A percentile compares a stretch with the other conserved stretches of the same genome.
Evolutionary conservation across 345 rosid genomes (phyloP).

Genomic region (Lagerstroemia speciosa): DNA sequence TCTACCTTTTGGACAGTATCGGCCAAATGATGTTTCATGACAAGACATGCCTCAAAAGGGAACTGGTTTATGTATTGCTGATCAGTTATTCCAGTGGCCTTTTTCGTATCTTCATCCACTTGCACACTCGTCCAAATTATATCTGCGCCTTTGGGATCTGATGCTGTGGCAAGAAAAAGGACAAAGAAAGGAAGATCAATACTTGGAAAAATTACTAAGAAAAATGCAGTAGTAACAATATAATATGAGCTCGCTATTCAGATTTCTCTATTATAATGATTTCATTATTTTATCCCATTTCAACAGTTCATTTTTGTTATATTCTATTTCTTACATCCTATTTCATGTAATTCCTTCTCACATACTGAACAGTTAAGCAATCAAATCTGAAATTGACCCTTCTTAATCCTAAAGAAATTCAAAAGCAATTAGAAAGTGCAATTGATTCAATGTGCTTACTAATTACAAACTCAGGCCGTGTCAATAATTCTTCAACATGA

Average conservation of each 20-base stretch:
- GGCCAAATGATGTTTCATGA: conserved; percentile 98
- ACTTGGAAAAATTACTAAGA: background rate
- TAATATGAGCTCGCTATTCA: background rate
- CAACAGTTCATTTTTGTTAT: background rate
- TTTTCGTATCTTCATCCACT: conserved; percentile 75
- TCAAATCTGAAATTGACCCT: background rate
- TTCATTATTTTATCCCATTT: background rate
- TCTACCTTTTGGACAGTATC: conserved; percentile 76
- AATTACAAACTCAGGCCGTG: conserved; percentile 67
- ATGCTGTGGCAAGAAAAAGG: conserved; percentile 38
- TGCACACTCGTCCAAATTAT: conserved; percentile 89
- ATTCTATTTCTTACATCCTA: background rate
- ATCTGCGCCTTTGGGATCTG: conserved; percentile 72
- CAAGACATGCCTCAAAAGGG: conserved; percentile 92
- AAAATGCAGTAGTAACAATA: background rate
- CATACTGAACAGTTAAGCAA: background rate
- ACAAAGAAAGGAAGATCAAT: background rate
- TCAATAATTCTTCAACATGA: conserved; percentile 73
- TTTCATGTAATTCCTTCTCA: background rate
- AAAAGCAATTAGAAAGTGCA: background rate
- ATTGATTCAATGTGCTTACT: conserved; percentile 39
- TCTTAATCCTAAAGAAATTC: background rate
- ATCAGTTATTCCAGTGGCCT: conserved; percentile 63
- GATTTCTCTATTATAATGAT: background rate
- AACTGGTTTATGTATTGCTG: conserved; percentile 72